Conservation (phyloP, 768 basidiomycete species). For the Mycena epipterygia region DNA sequence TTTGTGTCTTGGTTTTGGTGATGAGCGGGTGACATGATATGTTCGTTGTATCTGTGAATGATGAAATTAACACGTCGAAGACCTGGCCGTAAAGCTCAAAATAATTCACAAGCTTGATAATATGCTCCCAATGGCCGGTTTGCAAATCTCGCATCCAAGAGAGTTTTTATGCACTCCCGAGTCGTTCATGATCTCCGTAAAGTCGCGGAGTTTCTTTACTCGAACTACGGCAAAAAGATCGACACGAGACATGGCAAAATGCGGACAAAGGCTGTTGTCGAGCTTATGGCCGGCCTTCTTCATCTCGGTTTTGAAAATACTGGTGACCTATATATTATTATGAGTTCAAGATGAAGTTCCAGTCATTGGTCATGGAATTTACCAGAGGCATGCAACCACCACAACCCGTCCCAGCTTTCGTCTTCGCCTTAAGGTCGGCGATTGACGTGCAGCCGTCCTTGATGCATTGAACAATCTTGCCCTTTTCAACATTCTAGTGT, state of each 20-base stretch:
- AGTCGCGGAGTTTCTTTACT: conserved; percentile 72
- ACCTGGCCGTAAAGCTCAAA: background rate
- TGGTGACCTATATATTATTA: conserved; percentile 37
- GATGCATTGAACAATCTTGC: conserved; percentile 64
- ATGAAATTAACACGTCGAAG: background rate
- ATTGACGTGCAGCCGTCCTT: conserved; percentile 58
- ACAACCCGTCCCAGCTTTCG: conserved; percentile 81
- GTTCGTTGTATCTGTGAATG: conserved; percentile 65
- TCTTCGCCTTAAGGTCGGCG: conserved; percentile 71
- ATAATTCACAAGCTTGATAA: conserved; percentile 54
- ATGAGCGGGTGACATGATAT: conserved; percentile 72
- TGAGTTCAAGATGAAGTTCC: background rate
- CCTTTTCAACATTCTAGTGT: conserved; percentile 72
- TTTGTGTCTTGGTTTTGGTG: conserved; percentile 83
- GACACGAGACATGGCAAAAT: conserved; percentile 73
- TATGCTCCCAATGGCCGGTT: conserved; percentile 73
- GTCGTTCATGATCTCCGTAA: conserved; percentile 64
- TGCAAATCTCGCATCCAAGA: conserved; percentile 81
- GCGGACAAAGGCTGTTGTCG: conserved; percentile 72
- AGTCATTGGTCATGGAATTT: conserved; percentile 47
- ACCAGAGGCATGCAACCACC: conserved; percentile 80
- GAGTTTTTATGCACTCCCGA: conserved; percentile 62
- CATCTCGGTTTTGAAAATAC: conserved; percentile 70
- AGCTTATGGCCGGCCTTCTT: conserved; percentile 73
- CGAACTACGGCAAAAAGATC: conserved; percentile 79